Conservation (phyloP, 306 rosid species). For the Vigna radiata region DNA sequence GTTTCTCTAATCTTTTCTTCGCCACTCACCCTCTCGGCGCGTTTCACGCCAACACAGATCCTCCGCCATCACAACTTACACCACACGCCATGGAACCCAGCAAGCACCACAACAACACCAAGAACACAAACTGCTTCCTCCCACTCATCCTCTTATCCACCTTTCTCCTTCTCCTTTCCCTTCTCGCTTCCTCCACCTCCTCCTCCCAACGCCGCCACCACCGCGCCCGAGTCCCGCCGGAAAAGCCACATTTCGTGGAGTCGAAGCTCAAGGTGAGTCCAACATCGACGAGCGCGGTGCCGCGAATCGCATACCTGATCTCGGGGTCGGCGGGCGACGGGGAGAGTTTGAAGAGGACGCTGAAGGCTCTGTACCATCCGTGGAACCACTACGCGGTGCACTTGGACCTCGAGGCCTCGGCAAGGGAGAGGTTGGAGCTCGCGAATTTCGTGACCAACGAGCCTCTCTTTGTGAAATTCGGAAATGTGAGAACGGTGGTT, state of each 20-base stretch:
- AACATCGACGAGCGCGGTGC: slow-evolving; percentile 49
- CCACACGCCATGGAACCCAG: slow-evolving; percentile 1
- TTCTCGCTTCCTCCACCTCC: slow-evolving; percentile 13
- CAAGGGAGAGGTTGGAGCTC: slow-evolving; percentile 63
- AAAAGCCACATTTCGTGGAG: slow-evolving; percentile 61
- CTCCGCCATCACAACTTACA: too few relatives aligned
- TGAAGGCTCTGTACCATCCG: slow-evolving; percentile 76
- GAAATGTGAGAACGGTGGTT: slow-evolving; percentile 65
- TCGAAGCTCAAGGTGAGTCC: slow-evolving; percentile 50
- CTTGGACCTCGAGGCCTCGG: slow-evolving; percentile 74
- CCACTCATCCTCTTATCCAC: neutral
- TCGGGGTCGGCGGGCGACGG: slow-evolving; percentile 82
- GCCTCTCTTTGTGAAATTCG: slow-evolving; percentile 54
- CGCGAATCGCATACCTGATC: slow-evolving; percentile 76
- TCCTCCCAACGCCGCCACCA: slow-evolving; percentile 38
- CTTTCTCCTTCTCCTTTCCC: slow-evolving; percentile 17
- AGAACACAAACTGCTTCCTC: slow-evolving; percentile 10
- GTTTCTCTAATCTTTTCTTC: neutral
- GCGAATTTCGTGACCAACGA: slow-evolving; percentile 60
- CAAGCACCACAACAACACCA: neutral
- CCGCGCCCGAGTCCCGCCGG: slow-evolving; percentile 38
- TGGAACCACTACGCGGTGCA: slow-evolving; percentile 74
- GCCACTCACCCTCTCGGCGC: neutral
- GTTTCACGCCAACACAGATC: neutral
- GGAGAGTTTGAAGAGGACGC: slow-evolving; percentile 68